Base-by-base conservation (phyloP, 371 early-diverging fungal genomes). In the Mortierella sp. region DNA sequence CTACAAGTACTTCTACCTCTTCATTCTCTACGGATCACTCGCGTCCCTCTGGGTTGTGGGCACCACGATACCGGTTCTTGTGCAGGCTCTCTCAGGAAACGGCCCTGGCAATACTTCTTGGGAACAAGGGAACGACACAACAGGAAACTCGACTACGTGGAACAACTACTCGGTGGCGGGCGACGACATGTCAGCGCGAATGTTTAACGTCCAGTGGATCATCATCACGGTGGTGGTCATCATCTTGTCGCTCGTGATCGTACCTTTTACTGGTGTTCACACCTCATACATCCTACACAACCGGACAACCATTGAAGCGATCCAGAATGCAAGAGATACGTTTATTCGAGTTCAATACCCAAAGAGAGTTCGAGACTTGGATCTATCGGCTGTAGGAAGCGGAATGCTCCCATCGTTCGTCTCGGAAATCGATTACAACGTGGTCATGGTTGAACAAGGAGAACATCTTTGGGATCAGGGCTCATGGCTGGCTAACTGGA, bases 1-100 rank as follows among this genome's bases (percentile, higher is more conserved):
- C 77, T 91, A 94, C 81, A 85, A 92, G 21, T 93, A 90, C 79
- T 94, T 94, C 79, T 86, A 86, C 34, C 74, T 94, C 29, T 94
- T 94, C 60, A 87, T 93, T 74, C 72, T 86, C 17, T 90, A 90
- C 60, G 71, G 89, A 44, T 79, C 87, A 2, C 10, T 90, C 5
- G 83, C 84, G 10, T 85, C 89, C 7, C 52, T 78, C 12, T 92
- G 89, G 81, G 90, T 85, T 60, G 83, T 84, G 21, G 53, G 46
- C 7, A 57, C 80, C 4, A 78, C 69, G 73, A 50, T 69, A 17
- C 69, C 80, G 2, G 2, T 80, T 17, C 37, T 80, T n/a, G 25
- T 67, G 13, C 45, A 65, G 3, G 70, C 50, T 16, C 40, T 77
- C 22, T 27, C 47, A 39, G 50, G 53, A 25, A 54, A 52, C 27